Base-by-base conservation (phyloP, 164 flowering plant species). In the Akebia trifoliata region DNA sequence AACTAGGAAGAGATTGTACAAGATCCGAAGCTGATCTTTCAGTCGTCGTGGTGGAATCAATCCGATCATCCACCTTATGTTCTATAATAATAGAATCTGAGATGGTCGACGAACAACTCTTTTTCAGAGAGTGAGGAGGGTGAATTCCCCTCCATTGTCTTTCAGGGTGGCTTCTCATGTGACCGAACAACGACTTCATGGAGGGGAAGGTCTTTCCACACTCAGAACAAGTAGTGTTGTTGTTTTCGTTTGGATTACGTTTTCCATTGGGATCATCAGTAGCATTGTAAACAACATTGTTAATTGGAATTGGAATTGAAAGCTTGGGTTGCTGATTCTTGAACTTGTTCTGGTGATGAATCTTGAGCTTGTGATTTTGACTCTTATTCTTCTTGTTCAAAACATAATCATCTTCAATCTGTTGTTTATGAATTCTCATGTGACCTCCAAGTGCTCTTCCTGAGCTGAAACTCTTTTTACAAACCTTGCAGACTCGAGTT, bases 91-190 rank as follows among this genome's bases (percentile, higher is more conserved):
- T n/a, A n/a, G n/a, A n/a, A n/a, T n/a, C n/a, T n/a, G n/a, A n/a
- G 44, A 8, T 12, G 25, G 74, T 61, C 2, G 78, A 64, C 8
- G 69, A 40, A 8, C 54, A 56, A 52, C 57, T 63, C 57, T 52
- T 61, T 5, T 47, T 65, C n/a, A n/a, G n/a, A n/a, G n/a, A n/a
- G n/a, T n/a, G n/a, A 14, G 86, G 90, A 3, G 87, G 87, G 0
- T 54, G 59, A 57, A 84, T 69, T n/a, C 90, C 94, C 21, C 80
- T 69, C 81, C 78, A 81, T 1, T 24, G 28, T 50, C 93, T 69
- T 5, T 81, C 84, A 0, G 89, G 89, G 54, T 89, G 96, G 20
- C 70, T 75, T 57, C 94, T 84, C 89, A 86, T 79, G 61, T 89
- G 96, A 24, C 96, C 96, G 21, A 49, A 81, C 65, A 89, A 46